Percentiles rank a stretch among this genome's conserved stretches.
Conservation (phyloP, 129 eudicot genomes). For the Chrysanthemum lavandulifolium region DNA sequence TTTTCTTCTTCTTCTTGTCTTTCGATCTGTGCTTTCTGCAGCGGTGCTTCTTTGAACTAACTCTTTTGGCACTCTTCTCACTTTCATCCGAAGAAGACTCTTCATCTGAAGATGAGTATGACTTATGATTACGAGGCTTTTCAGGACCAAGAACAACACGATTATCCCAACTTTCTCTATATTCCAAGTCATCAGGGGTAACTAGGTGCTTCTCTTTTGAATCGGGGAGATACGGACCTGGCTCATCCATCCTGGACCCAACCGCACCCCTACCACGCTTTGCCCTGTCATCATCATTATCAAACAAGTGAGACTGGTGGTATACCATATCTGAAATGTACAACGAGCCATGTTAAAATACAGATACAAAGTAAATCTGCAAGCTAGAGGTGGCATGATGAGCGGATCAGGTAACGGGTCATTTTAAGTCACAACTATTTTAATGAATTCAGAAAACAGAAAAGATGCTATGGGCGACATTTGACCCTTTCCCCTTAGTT, state of each 20-base stretch:
- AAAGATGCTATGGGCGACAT: too few relatives aligned
- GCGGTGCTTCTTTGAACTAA: conserved; percentile 46
- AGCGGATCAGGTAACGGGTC: not conserved
- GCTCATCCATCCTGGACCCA: conserved; percentile 96
- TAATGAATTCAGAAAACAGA: not conserved
- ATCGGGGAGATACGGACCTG: conserved; percentile 79
- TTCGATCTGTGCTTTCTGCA: conserved; percentile 52
- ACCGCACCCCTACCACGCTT: conserved; percentile 92
- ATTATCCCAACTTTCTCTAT: conserved; percentile 26
- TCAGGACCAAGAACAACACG: conserved; percentile 54
- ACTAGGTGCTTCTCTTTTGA: conserved; percentile 29
- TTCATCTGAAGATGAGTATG: conserved; percentile 54
- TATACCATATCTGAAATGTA: conserved; percentile 20
- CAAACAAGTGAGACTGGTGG: conserved; percentile 19
- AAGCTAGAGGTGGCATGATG: not conserved
- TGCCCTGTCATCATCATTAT: conserved; percentile 50
- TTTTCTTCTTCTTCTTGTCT: conserved; percentile 46
- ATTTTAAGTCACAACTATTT: not conserved
- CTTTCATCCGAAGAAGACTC: conserved; percentile 30
- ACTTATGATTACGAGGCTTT: conserved; percentile 41
- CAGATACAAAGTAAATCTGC: not conserved
- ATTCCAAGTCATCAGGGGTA: conserved; percentile 14
- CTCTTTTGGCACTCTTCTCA: conserved; percentile 37
- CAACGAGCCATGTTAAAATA: not conserved
- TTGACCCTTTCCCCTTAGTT: too few relatives aligned